Evolutionary conservation across 208 protist genomes (phyloP), one percentile per base, ranked within the genome.

Genomic region (Lotmaria passim): DNA sequence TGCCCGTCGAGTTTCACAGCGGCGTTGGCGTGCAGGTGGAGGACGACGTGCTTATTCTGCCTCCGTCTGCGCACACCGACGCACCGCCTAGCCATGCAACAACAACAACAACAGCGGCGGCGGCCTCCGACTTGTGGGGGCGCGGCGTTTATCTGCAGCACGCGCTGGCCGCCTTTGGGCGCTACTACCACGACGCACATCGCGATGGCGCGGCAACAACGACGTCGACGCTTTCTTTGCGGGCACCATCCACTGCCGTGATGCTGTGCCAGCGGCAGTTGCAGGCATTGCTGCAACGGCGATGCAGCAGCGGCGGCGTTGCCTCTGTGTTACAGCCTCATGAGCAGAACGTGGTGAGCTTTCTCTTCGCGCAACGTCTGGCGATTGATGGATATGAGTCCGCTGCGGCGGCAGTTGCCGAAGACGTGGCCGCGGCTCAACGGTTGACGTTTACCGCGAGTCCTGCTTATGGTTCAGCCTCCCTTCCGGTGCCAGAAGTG

Each of bases 1-100:
- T 79, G n/a, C 74, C 73, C 0, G 19, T 15, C 4, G 44, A 51
- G 8, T 73, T 67, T 52, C 74, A 79, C 21, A 21, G 65, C 33
- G 82, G 82, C 6, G 31, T 86, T 2, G 85, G 82, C 1, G 24
- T 86, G 46, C 85, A 90, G 41, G 50, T 90, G 14, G 85, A 90
- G 58, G 85, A 90, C 64, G 81, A 87, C 39, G 75, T 87, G 21
- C 71, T 90, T 7, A 44, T 90, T 17, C 65, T 90, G 11, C 85
- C 85, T 14, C 58, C 31, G 11, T 43, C 48, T 21, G n/a, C 14
- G 26, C 19, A 44, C 11, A 31, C 23, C n/a, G n/a, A n/a, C n/a
- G n/a, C n/a, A n/a, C n/a, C n/a, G n/a, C n/a, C n/a, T n/a, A n/a
- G n/a, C n/a, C n/a, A n/a, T n/a, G n/a, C n/a, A n/a, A n/a, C n/a